Conservation (phyloP, 2,329 filamentous ascomycete species). For the Phialophora verrucosa region DNA sequence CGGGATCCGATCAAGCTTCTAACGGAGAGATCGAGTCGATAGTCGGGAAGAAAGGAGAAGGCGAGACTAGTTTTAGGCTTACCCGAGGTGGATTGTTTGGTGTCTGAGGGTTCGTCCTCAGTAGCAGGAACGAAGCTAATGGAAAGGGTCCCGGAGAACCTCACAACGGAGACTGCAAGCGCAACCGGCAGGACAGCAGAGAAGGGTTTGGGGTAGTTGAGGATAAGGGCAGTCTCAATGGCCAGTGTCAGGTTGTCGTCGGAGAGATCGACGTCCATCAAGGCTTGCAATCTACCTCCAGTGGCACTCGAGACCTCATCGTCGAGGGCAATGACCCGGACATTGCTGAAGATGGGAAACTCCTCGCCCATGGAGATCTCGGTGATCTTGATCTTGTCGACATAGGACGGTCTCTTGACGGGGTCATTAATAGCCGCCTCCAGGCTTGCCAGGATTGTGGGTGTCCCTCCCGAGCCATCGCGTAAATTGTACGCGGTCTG, state of each 20-base stretch:
- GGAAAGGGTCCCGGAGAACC: constrained; percentile 92
- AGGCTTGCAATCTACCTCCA: constrained; percentile 82
- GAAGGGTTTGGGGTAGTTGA: constrained; percentile 92
- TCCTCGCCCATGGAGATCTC: constrained; percentile 95
- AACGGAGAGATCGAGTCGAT: constrained; percentile 69
- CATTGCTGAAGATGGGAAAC: constrained; percentile 98
- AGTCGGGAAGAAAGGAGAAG: constrained; percentile 79
- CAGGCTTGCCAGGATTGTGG: constrained; percentile 80
- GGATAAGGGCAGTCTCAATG: constrained; percentile 87
- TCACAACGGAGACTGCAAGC: constrained; percentile 85
- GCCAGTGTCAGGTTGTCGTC: constrained; percentile 91
- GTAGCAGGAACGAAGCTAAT: constrained; percentile 85
- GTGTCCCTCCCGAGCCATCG: constrained; percentile 47
- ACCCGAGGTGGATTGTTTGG: constrained; percentile 46
- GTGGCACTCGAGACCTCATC: constrained; percentile 56
- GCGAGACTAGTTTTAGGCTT: constrained; percentile 83
- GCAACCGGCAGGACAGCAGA: constrained; percentile 91
- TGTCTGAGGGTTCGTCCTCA: constrained; percentile 43
- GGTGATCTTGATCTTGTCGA: constrained; percentile 91
- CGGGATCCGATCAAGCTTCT: constrained; percentile 68
- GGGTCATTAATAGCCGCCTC: constrained; percentile 86
- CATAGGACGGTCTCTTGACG: constrained; percentile 83
- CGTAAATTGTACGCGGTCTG: constrained; percentile 91
- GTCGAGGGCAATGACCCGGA: constrained; percentile 84
- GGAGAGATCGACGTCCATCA: constrained; percentile 96